These are phyloP conservation scores for Pichia sp. DNA, from an alignment of 1,139 yeast species.

Conservation along the genomic window DNA sequence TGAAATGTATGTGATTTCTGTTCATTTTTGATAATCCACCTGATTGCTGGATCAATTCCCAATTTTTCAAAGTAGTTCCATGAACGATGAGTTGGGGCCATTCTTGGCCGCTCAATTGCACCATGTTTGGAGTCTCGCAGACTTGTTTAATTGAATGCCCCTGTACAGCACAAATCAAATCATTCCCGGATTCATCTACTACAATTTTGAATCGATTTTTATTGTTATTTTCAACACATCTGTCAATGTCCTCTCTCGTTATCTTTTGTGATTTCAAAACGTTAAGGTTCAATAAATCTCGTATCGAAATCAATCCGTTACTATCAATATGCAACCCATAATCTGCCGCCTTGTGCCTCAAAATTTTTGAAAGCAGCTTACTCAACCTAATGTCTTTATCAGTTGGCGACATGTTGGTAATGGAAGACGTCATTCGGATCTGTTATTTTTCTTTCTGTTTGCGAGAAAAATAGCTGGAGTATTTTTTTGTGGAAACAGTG, in stretches of 20 bases:
- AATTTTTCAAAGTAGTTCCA: conserved; percentile 60
- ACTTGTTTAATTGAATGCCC: conserved; percentile 64
- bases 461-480: too few species aligned
- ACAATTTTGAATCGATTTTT: conserved; percentile 57
- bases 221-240: conserved; percentile 56
- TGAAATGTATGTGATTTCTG: conserved; percentile 81
- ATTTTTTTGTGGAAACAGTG: too few species aligned
- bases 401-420: not conserved
- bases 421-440: too few species aligned
- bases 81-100: conserved; percentile 52
- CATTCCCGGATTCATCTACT: conserved; percentile 16
- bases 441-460: too few species aligned
- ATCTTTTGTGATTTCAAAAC: conserved; percentile 49
- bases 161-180: conserved; percentile 75
- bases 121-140: conserved; percentile 40
- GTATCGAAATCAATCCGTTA: conserved; percentile 57
- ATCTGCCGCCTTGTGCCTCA: conserved; percentile 78
- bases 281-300: conserved; percentile 46
- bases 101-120: conserved; percentile 18
- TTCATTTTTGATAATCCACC: conserved; percentile 64
- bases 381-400: conserved; percentile 39
- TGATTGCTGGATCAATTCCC: conserved; percentile 38
- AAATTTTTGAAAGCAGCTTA: conserved; percentile 62
- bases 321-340: conserved; percentile 57
- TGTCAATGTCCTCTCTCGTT: conserved; percentile 46